Conservation (phyloP, 331 rosid species). For the Pyracantha coccinea region DNA sequence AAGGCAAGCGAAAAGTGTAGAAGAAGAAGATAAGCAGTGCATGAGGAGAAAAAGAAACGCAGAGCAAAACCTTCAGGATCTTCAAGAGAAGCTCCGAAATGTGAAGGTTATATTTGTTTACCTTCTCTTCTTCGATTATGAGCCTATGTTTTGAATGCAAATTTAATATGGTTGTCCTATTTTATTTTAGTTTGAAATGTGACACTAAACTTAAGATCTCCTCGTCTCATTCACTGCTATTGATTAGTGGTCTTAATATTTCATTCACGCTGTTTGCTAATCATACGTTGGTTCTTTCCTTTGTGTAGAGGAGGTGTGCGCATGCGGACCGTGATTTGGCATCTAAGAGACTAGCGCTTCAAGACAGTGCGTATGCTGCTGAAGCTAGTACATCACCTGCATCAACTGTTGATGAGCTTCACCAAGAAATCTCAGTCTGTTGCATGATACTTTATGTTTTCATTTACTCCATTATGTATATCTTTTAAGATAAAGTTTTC, state of each 20-base stretch:
- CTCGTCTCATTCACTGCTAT: background rate
- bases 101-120: slow-evolving; percentile 45
- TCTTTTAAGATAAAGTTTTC: background rate
- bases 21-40: slow-evolving; percentile 30
- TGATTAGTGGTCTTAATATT: background rate
- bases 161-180: background rate
- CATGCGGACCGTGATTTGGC: slow-evolving; percentile 29
- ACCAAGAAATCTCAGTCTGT: slow-evolving; percentile 67
- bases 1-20: slow-evolving; percentile 25
- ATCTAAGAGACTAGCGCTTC: slow-evolving; percentile 48
- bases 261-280: slow-evolving; percentile 3
- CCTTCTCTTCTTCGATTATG: background rate
- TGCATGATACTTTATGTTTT: slow-evolving; percentile 6
- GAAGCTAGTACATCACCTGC: slow-evolving; percentile 44
- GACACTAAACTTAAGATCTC: background rate
- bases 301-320: slow-evolving; percentile 42
- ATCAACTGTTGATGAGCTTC: slow-evolving; percentile 62
- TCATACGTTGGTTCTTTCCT: slow-evolving; percentile 13
- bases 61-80: slow-evolving; percentile 45
- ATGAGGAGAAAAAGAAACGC: slow-evolving; percentile 52
- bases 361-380: slow-evolving; percentile 37
- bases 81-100: slow-evolving; percentile 28
- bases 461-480: background rate
- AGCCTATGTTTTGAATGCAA: background rate
- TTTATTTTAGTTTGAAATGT: background rate